phyloP scores from a whole-genome alignment of 1,139 yeast species.

The Candida buenavistaensis region DNA sequence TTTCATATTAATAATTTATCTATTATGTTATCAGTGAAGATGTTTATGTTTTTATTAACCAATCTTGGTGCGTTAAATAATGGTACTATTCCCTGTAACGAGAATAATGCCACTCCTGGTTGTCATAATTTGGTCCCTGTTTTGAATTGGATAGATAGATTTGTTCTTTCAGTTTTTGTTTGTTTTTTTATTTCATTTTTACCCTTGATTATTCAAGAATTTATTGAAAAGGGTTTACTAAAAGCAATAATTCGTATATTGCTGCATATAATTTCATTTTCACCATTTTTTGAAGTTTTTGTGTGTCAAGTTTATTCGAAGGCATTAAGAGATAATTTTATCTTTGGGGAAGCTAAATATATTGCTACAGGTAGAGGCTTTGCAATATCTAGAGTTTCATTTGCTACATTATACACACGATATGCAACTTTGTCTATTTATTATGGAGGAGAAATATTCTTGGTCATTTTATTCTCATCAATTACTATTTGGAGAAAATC shows the following conservation, averaged over 20 bases:
- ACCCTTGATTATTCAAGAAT: constrained; percentile 77
- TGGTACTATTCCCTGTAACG: constrained; percentile 59
- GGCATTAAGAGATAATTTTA: constrained; percentile 64
- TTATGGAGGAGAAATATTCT: constrained; percentile 58
- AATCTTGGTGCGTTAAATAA: constrained; percentile 67
- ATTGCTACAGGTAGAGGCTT: constrained; percentile 86
- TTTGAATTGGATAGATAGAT: constrained; percentile 75
- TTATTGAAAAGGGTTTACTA: constrained; percentile 73
- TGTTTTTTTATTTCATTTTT: constrained; percentile 83
- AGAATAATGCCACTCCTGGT: constrained; percentile 62
- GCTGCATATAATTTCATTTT: constrained; percentile 67
- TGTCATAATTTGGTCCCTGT: constrained; percentile 77
- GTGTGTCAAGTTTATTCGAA: constrained; percentile 82
- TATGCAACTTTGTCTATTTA: constrained; percentile 68
- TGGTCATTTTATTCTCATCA: constrained; percentile 63
- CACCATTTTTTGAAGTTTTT: constrained; percentile 86
- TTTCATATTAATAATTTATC: constrained; percentile 83
- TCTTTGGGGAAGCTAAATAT: constrained; percentile 82
- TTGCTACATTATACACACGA: constrained; percentile 58
- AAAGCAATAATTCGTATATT: constrained; percentile 59
- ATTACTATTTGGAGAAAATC: constrained; percentile 75
- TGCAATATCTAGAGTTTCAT: constrained; percentile 68
- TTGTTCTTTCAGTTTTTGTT: constrained; percentile 77
- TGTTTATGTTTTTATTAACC: constrained; percentile 66
- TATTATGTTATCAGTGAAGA: constrained; percentile 70